phyloP scores from a whole-genome alignment of 441 rosid genomes.

The Syzygium syzygioides region DNA sequence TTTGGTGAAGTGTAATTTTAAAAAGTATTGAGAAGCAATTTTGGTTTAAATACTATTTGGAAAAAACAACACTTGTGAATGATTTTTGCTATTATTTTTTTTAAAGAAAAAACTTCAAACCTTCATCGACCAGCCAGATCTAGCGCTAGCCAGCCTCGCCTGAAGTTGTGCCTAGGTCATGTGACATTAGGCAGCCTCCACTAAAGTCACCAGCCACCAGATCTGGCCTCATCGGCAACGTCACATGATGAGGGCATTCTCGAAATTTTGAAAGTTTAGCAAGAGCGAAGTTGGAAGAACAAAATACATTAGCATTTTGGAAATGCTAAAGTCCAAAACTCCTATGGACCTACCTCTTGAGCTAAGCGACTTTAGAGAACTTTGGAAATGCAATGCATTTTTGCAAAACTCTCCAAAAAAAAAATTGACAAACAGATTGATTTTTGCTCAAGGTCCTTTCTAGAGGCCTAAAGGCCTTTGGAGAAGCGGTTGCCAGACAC shows the following conservation, averaged over 20 bases:
- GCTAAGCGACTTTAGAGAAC: background rate
- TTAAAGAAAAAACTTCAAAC: background rate
- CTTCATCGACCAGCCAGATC: background rate
- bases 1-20: background rate
- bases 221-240: background rate
- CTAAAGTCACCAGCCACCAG: background rate
- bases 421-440: background rate
- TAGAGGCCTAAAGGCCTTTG: background rate
- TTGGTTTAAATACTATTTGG: background rate
- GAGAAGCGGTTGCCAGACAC: too few species aligned
- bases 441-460: background rate
- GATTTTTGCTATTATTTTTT: background rate
- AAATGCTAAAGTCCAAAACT: background rate
- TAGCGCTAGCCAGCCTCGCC: background rate
- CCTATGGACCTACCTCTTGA: background rate
- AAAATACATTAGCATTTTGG: background rate
- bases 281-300: background rate
- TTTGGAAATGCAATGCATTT: background rate
- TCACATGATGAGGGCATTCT: background rate
- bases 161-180: too few species aligned
- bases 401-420: background rate
- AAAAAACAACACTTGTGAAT: background rate
- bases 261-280: background rate
- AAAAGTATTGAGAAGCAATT: background rate
- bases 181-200: background rate